Conservation (phyloP, 768 basidiomycete genomes). For the Fomitopsis serialis region DNA sequence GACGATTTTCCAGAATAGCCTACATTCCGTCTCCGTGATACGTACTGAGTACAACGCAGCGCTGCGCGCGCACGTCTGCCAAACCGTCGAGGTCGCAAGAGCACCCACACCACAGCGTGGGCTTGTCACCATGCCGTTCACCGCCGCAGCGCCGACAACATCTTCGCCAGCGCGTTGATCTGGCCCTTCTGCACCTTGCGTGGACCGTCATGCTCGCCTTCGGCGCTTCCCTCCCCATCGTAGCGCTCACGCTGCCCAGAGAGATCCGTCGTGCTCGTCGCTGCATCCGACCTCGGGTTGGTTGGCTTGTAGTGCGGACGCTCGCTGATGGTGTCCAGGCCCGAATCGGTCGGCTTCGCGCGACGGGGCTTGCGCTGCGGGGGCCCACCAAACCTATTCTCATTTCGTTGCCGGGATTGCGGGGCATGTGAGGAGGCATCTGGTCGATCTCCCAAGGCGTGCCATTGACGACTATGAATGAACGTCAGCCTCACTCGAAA, state of each 20-base stretch:
- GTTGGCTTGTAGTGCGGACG: constrained; percentile 47
- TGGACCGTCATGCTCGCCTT: constrained; percentile 38
- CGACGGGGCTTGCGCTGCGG: constrained; percentile 55
- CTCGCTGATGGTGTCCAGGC: constrained; percentile 73
- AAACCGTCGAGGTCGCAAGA: constrained; percentile 7
- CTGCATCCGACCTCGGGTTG: constrained; percentile 51
- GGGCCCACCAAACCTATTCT: constrained; percentile 24
- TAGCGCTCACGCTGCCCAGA: constrained; percentile 22
- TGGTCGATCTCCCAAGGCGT: constrained; percentile 72
- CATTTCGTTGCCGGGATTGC: constrained; percentile 62
- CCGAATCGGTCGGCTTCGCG: constrained; percentile 54
- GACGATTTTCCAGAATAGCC: constrained; percentile 9
- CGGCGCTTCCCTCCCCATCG: constrained; percentile 19
- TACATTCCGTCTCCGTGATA: constrained; percentile 13
- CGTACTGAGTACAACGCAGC: constrained; percentile 13
- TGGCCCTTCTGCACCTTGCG: constrained; percentile 87
- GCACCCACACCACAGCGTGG: not conserved
- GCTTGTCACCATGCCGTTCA: constrained; percentile 21
- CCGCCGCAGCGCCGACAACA: constrained; percentile 77
- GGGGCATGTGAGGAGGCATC: constrained; percentile 60
- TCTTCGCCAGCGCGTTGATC: constrained; percentile 87
- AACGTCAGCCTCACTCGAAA: constrained; percentile 4
- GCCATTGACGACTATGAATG: constrained; percentile 60
- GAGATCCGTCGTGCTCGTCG: constrained; percentile 74
- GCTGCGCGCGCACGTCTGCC: constrained; percentile 8